phyloP scores from a whole-genome alignment of 768 basidiomycete species.

The Rhodotorula toruloides region DNA sequence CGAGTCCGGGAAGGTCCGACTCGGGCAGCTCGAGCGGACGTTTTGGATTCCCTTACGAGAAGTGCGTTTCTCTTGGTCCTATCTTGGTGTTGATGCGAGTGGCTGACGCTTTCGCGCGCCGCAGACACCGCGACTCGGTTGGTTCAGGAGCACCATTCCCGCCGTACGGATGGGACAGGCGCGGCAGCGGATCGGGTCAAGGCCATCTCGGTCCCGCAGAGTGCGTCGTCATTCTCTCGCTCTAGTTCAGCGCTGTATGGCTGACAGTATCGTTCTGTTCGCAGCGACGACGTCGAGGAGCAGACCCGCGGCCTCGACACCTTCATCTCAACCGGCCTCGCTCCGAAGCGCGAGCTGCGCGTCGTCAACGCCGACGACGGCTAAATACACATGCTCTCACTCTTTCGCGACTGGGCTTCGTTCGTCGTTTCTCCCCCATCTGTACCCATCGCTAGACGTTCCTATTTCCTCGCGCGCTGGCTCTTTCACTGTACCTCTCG shows the following conservation, averaged over 20 bases:
- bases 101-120: not conserved
- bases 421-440: too few species aligned
- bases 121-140: not conserved
- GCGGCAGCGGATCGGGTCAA: not conserved
- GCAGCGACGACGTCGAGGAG: conserved; percentile 24
- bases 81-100: not conserved
- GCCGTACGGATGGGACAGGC: not conserved
- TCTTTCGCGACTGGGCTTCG: too few species aligned
- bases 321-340: conserved; percentile 3
- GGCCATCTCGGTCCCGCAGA: not conserved
- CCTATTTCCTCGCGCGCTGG: too few species aligned
- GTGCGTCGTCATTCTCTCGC: not conserved
- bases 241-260: too few species aligned
- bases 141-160: not conserved
- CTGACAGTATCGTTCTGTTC: not conserved
- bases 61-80: not conserved
- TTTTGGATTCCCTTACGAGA: conserved; percentile 7
- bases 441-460: too few species aligned
- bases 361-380: conserved; percentile 28
- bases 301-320: conserved; percentile 4
- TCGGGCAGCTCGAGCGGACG: conserved; percentile 3
- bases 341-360: conserved; percentile 9
- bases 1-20: conserved; percentile 4
- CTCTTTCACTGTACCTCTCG: too few species aligned
- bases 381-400: too few species aligned